Evolutionary conservation across 495 filamentous ascomycete species (phyloP), one percentile per base, ranked within the genome.

Genomic region (Rhypophila decipiens): DNA sequence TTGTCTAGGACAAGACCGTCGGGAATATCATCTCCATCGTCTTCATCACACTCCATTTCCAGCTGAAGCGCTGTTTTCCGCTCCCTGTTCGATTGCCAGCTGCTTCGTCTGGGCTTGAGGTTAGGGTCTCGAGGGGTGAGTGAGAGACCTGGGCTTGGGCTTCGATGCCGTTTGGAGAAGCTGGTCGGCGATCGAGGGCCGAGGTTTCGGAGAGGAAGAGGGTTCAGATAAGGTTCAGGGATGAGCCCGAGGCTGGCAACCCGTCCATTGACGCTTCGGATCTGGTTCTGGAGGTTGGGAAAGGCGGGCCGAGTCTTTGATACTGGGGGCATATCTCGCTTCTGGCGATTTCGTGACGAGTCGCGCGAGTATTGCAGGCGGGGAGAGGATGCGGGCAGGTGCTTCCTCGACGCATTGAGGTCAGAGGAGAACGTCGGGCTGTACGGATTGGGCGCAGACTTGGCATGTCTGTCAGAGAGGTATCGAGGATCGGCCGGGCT

Each of bases 1-100:
- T 97, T 97, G 74, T 88, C 89, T 18, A 98, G 72, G 55, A 91
- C 82, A 13, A 88, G 84, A 55, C 94, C 93, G 45, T 94, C 88
- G 4, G 93, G 93, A 19, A 98, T 79, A 44, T 97, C 90, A 48
- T 78, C 76, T n/a, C 71, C 76, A 36, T 95, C 91, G 49, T 96
- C 93, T 10, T 82, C 83, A 47, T 95, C 87, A 51, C 85, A 95
- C 61, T 97, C 91, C 34, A 82, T 78, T 60, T 96, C 94, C 27
- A 91, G 59, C 44, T 96, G 85, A 47, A 86, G 76, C 4, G 80
- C 66, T 3, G 86, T 78, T 66, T 96, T 97, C 43, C 86, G 74
- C 37, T 79, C 76, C 19, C 63, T 55, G 39, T 50, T 64, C 2
- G 82, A 77, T 59, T 95, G 86, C 88, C 88, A 95, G 43, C 81